These are phyloP conservation scores for Botrytis fragariae DNA, from an alignment of 2,329 filamentous ascomycete genomes.

Conservation along the genomic window DNA sequence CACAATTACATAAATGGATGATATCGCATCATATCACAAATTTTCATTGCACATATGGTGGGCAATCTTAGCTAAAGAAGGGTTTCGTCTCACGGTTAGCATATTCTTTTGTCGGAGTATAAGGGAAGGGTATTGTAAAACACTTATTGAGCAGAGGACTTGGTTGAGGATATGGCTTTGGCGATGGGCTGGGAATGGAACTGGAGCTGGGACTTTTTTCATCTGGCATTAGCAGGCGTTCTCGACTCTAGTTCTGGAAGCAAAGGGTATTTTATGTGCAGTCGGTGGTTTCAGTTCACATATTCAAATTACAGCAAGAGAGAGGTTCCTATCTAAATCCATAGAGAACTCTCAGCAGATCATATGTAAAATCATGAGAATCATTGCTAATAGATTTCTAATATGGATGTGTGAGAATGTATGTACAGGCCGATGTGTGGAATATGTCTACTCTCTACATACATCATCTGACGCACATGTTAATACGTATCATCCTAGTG, in stretches of 20 bases:
- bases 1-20: conserved; percentile 29
- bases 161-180: conserved; percentile 10
- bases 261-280: not conserved
- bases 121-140: conserved; percentile 19
- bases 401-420: not conserved
- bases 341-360: not conserved
- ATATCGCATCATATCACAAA: not conserved
- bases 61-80: not conserved
- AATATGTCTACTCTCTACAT: not conserved
- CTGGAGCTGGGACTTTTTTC: not conserved
- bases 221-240: conserved; percentile 12
- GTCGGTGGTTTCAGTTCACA: not conserved
- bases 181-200: conserved; percentile 6
- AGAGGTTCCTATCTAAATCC: not conserved
- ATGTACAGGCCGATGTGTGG: not conserved
- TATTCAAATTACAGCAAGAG: not conserved
- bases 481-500: not conserved
- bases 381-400: not conserved
- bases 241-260: not conserved
- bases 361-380: not conserved
- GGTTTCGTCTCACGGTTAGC: not conserved
- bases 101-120: conserved; percentile 11
- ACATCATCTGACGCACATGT: not conserved
- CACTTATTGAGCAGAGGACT: conserved; percentile 6
- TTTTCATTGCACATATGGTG: conserved; percentile 11